These are phyloP conservation scores for Diutina pseudorugosa DNA, from an alignment of 1,139 yeast species.

Conservation along the genomic window DNA sequence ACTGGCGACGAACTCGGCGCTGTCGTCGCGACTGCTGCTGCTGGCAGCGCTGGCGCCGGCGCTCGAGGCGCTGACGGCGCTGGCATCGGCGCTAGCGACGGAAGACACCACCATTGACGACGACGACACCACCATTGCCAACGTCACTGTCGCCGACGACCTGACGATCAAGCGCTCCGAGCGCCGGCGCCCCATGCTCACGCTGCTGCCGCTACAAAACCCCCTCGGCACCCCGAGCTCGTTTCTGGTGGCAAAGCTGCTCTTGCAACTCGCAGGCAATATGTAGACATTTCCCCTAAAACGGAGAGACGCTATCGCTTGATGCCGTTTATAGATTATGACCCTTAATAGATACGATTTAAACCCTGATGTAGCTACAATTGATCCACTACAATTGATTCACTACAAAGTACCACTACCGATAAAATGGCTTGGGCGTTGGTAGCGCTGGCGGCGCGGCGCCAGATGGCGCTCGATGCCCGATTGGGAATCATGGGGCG, in stretches of 20 bases:
- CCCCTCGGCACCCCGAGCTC: conserved; percentile 36
- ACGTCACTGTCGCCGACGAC: conserved; percentile 6
- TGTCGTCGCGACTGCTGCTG: conserved; percentile 5
- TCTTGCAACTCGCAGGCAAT: conserved; percentile 24
- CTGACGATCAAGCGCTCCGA: background rate
- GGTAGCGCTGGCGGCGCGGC: too few species aligned
- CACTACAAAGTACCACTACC: too few species aligned
- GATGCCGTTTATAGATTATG: conserved; percentile 3
- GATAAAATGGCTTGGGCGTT: too few species aligned
- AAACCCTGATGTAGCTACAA: too few species aligned
- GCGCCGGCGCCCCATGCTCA: conserved; percentile 9
- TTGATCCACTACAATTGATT: too few species aligned
- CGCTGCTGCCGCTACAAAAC: conserved; percentile 22
- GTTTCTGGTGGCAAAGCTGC: conserved; percentile 36
- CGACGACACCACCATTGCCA: conserved; percentile 6
- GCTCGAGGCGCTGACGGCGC: conserved; percentile 5
- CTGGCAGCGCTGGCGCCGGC: conserved; percentile 6
- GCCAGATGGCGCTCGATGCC: background rate
- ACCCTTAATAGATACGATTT: conserved; percentile 2
- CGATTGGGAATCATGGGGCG: background rate
- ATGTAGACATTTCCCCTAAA: background rate
- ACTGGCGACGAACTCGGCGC: too few species aligned
- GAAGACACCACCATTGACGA: conserved; percentile 22
- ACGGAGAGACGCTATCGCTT: background rate
- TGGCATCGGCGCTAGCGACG: background rate